Evolutionary conservation across 2,329 filamentous ascomycete genomes (phyloP).

Genomic region (Zymoseptoria ardabiliae): DNA sequence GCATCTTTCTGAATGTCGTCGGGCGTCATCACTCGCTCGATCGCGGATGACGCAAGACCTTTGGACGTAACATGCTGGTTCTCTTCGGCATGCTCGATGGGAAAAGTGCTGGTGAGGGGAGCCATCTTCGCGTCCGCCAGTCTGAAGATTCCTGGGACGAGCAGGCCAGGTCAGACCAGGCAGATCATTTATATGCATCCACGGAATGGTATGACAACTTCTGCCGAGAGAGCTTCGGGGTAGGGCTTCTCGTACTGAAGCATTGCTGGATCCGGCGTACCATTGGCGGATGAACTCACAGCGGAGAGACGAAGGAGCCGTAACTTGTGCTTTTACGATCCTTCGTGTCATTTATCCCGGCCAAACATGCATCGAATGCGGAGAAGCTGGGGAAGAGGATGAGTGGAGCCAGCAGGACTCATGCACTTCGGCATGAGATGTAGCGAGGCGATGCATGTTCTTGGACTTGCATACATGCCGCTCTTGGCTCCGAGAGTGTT

Average conservation of each 20-base stretch:
- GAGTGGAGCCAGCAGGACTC: background rate
- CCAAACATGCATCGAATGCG: background rate
- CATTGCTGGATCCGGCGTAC: background rate
- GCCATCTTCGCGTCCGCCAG: too few species aligned
- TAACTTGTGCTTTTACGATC: too few species aligned
- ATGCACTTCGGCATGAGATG: background rate
- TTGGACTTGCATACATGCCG: background rate
- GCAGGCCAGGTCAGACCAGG: too few species aligned
- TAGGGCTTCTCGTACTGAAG: background rate
- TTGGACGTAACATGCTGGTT: conserved; percentile 5
- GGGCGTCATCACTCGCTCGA: conserved; percentile 44
- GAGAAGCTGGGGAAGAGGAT: conserved; percentile 2
- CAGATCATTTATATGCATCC: background rate
- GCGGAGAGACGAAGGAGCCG: background rate
- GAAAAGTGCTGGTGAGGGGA: background rate
- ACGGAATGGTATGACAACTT: background rate
- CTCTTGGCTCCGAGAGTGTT: background rate
- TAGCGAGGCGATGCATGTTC: conserved; percentile 2
- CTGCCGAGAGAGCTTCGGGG: background rate
- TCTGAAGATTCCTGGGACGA: too few species aligned
- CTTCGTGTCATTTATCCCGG: too few species aligned
- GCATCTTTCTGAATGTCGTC: conserved; percentile 44
- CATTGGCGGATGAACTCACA: background rate
- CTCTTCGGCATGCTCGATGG: background rate
- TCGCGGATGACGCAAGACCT: conserved; percentile 25